Evolutionary conservation across 2,329 filamentous ascomycete species (phyloP), one percentile per base, ranked within the genome.

Genomic region (Pseudogymnoascus destructans): DNA sequence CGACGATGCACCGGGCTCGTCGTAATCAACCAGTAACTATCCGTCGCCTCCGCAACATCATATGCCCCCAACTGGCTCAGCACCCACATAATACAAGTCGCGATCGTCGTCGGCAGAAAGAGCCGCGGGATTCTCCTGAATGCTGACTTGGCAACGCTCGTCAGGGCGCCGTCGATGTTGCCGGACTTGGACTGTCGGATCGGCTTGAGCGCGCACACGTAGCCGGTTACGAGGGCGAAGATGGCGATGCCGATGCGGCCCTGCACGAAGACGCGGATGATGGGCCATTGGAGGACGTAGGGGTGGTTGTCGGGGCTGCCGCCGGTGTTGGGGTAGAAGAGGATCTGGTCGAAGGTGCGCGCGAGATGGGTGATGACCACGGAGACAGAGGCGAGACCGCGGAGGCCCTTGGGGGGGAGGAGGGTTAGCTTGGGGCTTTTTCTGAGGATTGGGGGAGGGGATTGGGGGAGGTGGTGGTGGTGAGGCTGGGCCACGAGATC

Each of bases 161-260:
- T 71, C 62, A 81, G 77, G 10, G 79, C 79, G 1, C 73, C 73
- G 40, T 79, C 74, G 59, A 75, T 74, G 63, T 79, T 75, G 57
- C 79, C 80, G 30, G 77, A 71, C 57, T 78, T 75, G 64, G 73
- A 77, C 57, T 79, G 75, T 58, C 75, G 74, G 60, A 84, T 75
- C 13, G 81, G 79, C 64, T 83, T 82, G 57, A 84, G 73, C 3
- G 79, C 77, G 69, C 82, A 84, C 57, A 84, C 81, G 64, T 82
- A 84, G 59, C 81, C 81, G 19, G 81, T 81, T 36, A 84, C 79
- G 52, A 86, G 74, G 65, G 83, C 78, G 69, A 86, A 85, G 62
- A 85, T 80, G 11, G 81, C 78, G 2, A 86, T 83, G 68, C 82
- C 84, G 49, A 81, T 79, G 13, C 84, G 77, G 19, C 83, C 81